Evolutionary conservation across 1,284 basidiomycete species (phyloP), one percentile per base, ranked within the genome.

Genomic region (Phenoliferia sp.): DNA sequence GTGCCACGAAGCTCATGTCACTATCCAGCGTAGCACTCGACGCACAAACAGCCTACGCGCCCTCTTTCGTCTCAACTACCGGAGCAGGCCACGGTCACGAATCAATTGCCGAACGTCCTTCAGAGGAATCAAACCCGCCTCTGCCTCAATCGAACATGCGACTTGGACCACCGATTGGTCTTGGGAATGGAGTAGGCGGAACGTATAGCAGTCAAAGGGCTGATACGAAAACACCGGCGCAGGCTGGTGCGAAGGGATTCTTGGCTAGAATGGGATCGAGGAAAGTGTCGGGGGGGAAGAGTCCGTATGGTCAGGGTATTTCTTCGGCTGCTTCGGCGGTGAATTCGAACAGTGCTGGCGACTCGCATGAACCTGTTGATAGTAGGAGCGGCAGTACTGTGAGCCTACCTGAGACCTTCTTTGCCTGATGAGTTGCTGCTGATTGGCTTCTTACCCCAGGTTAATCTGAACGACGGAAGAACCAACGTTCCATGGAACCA

Each of bases 51-150:
- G 48, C 22, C 22, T 66, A 69, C 36, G 67, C 66, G 1, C 68
- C 70, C 0, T 72, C 71, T 3, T 29, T 68, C 33, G 39, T 72
- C 34, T 72, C 71, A 22, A 68, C 69, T n/a, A 64, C 56, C 12
- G 65, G 62, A 0, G 69, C 71, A 0, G 59, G 54, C 3, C 62
- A 69, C 29, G 71, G 69, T 0, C 71, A 73, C 54, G 59, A 22
- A 3, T 60, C 36, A 52, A 29, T 34, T 16, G 10, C 19, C 15
- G 50, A 28, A n/a, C n/a, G n/a, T n/a, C n/a, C n/a, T n/a, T n/a
- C n/a, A n/a, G n/a, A n/a, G n/a, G n/a, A n/a, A n/a, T n/a, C n/a
- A n/a, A n/a, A n/a, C n/a, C n/a, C n/a, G n/a, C n/a, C n/a, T n/a
- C n/a, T n/a, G n/a, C n/a, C n/a, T n/a, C n/a, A n/a, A n/a, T n/a